phyloP scores from a whole-genome alignment of 1,284 basidiomycete species.

The Trametes polyzona region DNA sequence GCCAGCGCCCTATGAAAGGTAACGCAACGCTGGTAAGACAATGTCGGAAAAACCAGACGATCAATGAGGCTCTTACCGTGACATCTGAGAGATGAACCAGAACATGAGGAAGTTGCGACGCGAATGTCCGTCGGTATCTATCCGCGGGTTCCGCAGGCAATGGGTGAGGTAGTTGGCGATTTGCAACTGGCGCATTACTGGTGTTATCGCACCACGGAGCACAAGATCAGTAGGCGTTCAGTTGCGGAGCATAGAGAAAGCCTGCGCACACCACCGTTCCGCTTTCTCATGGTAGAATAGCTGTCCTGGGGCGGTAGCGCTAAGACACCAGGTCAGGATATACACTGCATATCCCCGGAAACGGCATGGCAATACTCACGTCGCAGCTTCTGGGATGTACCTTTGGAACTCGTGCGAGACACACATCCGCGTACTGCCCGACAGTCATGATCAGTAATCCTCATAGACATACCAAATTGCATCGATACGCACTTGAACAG shows the following conservation, averaged over 20 bases:
- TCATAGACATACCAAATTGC: background rate
- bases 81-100: constrained; percentile 77
- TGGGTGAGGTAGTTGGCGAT: constrained; percentile 49
- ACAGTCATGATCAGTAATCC: background rate
- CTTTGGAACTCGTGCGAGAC: constrained; percentile 71
- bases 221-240: background rate
- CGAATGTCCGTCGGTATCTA: constrained; percentile 53
- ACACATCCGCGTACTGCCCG: constrained; percentile 63
- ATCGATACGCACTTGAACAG: constrained; percentile 65
- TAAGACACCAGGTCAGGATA: background rate
- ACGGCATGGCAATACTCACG: constrained; percentile 45
- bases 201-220: too few species aligned
- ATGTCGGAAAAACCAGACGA: too few species aligned
- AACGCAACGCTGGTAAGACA: background rate
- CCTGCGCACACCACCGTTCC: constrained; percentile 70
- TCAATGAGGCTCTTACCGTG: constrained; percentile 51
- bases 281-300: constrained; percentile 65
- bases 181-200: constrained; percentile 59
- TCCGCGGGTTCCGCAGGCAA: constrained; percentile 38
- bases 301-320: constrained; percentile 18
- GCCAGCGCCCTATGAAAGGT: constrained; percentile 48
- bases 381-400: constrained; percentile 60
- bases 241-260: background rate
- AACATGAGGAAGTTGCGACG: constrained; percentile 68
- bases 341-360: background rate